These are phyloP conservation scores for Pachysolen tannophilus DNA, from an alignment of 805 yeast genomes.

Conservation along the genomic window DNA sequence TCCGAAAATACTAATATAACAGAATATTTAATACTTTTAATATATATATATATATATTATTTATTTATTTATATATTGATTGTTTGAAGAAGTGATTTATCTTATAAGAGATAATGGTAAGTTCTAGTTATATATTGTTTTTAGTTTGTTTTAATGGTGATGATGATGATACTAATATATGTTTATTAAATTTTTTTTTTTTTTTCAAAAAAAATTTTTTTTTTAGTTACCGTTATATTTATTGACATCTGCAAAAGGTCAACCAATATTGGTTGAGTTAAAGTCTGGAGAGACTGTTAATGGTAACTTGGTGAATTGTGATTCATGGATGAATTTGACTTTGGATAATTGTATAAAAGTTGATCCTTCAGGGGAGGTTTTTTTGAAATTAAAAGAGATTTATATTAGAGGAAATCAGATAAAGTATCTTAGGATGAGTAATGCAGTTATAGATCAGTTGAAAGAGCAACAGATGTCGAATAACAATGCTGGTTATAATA, in stretches of 20 bases:
- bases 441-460: slow-evolving; percentile 67
- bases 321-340: slow-evolving; percentile 93
- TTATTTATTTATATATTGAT: too few species aligned
- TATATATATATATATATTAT: too few species aligned
- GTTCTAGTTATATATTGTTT: too few species aligned
- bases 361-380: slow-evolving; percentile 52
- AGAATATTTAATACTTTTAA: too few species aligned
- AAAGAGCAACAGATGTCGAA: slow-evolving; percentile 52
- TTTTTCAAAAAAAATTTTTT: neutral
- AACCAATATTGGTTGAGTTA: slow-evolving; percentile 79
- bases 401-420: slow-evolving; percentile 84
- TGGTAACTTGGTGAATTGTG: slow-evolving; percentile 81
- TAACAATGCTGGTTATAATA: slow-evolving; percentile 32
- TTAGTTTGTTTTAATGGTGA: too few species aligned
- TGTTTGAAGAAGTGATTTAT: too few species aligned
- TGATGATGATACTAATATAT: too few species aligned
- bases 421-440: slow-evolving; percentile 68
- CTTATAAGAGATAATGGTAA: too few species aligned
- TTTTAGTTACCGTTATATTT: slow-evolving; percentile 81
- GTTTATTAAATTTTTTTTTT: too few species aligned
- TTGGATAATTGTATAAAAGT: slow-evolving; percentile 67
- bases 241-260: slow-evolving; percentile 84
- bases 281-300: slow-evolving; percentile 86
- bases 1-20: too few species aligned
- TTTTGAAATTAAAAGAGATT: slow-evolving; percentile 58